These are phyloP conservation scores for Kwoniella europaea DNA, from an alignment of 768 basidiomycete species.

Conservation along the genomic window DNA sequence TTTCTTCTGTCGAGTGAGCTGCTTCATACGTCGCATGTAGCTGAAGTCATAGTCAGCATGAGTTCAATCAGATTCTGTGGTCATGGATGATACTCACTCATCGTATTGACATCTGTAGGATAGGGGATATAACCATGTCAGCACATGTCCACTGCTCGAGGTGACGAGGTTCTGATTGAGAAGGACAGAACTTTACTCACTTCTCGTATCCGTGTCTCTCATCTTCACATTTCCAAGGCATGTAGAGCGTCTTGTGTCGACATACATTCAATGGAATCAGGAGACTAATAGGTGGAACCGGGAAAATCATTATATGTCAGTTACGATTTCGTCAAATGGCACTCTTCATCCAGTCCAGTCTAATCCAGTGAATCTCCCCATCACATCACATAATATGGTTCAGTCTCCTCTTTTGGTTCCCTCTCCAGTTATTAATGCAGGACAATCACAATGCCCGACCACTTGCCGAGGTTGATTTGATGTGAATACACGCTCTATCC, in stretches of 20 bases:
- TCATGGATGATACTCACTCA: constrained; percentile 67
- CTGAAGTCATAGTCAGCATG: constrained; percentile 59
- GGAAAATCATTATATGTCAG: not conserved
- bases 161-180: not conserved
- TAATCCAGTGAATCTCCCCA: no score
- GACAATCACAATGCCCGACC: no score
- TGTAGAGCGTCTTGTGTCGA: constrained; percentile 74
- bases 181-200: constrained; percentile 48
- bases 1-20: constrained; percentile 73
- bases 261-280: constrained; percentile 87
- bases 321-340: not conserved
- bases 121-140: not conserved
- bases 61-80: not conserved
- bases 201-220: constrained; percentile 66
- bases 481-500: no score
- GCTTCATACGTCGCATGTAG: constrained; percentile 86
- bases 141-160: not conserved
- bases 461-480: no score
- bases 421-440: no score
- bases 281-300: constrained; percentile 63
- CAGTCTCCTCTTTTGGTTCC: no score
- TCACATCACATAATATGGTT: no score
- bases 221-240: constrained; percentile 93
- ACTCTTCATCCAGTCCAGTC: no score
- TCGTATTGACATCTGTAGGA: constrained; percentile 85